These are phyloP conservation scores for Spiraea crenata DNA, from an alignment of 331 rosid species.

Conservation along the genomic window DNA sequence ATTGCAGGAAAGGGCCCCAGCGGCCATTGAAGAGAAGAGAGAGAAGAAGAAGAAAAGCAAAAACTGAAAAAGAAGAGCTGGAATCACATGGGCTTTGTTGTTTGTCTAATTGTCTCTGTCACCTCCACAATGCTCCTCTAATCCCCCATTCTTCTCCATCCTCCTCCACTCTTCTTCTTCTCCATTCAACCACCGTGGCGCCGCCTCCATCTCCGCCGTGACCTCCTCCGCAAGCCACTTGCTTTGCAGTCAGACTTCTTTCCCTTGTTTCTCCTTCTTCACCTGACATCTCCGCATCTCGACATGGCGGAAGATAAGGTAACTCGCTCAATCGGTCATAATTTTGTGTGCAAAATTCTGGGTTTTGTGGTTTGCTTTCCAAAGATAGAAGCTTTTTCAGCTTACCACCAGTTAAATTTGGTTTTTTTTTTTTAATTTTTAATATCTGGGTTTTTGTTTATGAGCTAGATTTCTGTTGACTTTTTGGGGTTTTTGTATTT, in stretches of 20 bases:
- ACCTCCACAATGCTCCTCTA: slow-evolving; percentile 9
- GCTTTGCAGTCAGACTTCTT: not conserved
- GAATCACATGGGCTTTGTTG: slow-evolving; percentile 90
- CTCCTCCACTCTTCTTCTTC: slow-evolving; percentile 2
- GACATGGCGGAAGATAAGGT: slow-evolving; percentile 95
- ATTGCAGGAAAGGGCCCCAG: not conserved
- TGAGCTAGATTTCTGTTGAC: not conserved
- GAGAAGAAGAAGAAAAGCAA: slow-evolving; percentile 19
- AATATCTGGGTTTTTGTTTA: slow-evolving; percentile 12
- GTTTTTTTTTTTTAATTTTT: too few relatives aligned
- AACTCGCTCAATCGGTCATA: not conserved
- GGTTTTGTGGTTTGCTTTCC: slow-evolving; percentile 28
- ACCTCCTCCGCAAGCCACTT: slow-evolving; percentile 25
- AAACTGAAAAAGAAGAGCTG: slow-evolving; percentile 47
- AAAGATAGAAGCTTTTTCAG: slow-evolving; percentile 2
- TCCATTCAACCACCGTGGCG: slow-evolving; percentile 21
- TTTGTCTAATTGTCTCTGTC: slow-evolving; percentile 58
- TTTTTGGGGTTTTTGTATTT: not conserved
- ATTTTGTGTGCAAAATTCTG: not conserved
- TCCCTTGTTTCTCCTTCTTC: not conserved
- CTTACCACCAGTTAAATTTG: not conserved
- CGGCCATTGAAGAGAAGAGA: slow-evolving; percentile 16
- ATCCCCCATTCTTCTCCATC: slow-evolving; percentile 23
- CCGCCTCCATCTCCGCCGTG: slow-evolving; percentile 25
- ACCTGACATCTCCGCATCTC: slow-evolving; percentile 10